These are phyloP conservation scores for Tetrahymena elliotti DNA, from an alignment of 73 alveolate genomes.

Conservation along the genomic window DNA sequence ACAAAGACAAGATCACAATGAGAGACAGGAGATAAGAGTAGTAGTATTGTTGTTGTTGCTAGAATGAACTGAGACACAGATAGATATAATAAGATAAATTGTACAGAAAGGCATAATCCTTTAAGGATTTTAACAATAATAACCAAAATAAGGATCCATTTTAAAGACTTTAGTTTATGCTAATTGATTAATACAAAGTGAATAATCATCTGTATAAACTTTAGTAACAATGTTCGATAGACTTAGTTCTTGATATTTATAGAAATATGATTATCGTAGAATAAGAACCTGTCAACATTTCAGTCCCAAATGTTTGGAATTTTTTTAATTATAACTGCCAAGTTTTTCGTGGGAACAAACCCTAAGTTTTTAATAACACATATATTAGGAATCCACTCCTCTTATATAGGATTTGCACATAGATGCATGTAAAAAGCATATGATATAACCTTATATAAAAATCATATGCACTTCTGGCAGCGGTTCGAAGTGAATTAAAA, in stretches of 20 bases:
- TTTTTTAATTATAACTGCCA: neutral
- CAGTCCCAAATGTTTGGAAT: neutral
- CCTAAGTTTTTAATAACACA: neutral
- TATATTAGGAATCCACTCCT: neutral
- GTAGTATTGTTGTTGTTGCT: neutral
- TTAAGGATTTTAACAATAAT: neutral
- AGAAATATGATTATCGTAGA: neutral
- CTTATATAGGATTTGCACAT: neutral
- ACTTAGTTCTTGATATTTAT: neutral
- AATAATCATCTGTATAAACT: neutral
- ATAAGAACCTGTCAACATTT: neutral
- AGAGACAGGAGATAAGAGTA: neutral
- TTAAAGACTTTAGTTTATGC: neutral
- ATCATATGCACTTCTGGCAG: neutral
- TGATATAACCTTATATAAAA: neutral
- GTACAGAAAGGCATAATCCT: neutral
- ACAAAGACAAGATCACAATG: neutral
- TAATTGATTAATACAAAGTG: neutral
- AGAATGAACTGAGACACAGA: neutral
- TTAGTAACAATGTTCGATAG: neutral
- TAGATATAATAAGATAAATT: neutral
- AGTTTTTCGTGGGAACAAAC: neutral
- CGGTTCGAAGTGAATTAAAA: neutral
- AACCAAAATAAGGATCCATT: neutral
- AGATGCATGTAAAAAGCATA: neutral